Conservation (phyloP, 2,329 filamentous ascomycete species). For the Scytalidium sp. region DNA sequence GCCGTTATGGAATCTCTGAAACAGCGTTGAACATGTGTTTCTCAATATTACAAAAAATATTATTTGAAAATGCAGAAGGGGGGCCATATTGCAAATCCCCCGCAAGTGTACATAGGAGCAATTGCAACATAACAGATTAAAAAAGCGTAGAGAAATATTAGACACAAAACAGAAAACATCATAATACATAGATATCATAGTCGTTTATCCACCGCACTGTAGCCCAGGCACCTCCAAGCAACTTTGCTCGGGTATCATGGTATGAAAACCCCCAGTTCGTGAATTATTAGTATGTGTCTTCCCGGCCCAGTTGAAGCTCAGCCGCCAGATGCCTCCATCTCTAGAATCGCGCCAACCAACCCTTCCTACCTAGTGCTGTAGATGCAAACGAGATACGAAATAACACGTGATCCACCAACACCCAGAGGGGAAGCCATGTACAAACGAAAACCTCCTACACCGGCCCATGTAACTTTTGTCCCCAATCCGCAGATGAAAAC, state of each 20-base stretch:
- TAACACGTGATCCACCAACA: neutral
- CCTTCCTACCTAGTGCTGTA: neutral
- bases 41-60: neutral
- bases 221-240: neutral
- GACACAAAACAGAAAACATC: neutral
- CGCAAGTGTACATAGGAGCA: neutral
- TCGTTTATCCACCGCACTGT: neutral
- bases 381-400: neutral
- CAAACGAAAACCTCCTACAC: neutral
- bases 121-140: neutral
- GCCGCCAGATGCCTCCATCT: neutral
- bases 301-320: neutral
- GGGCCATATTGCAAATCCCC: neutral
- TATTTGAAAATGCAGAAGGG: neutral
- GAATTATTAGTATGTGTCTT: neutral
- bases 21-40: no score
- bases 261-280: neutral
- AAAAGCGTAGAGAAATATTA: neutral
- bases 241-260: neutral
- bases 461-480: neutral
- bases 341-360: neutral
- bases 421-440: neutral
- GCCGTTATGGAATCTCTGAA: no score
- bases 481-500: neutral
- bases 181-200: neutral